These are phyloP conservation scores for Sporopachydermia lactativora DNA, from an alignment of 805 yeast species.

Conservation along the genomic window DNA sequence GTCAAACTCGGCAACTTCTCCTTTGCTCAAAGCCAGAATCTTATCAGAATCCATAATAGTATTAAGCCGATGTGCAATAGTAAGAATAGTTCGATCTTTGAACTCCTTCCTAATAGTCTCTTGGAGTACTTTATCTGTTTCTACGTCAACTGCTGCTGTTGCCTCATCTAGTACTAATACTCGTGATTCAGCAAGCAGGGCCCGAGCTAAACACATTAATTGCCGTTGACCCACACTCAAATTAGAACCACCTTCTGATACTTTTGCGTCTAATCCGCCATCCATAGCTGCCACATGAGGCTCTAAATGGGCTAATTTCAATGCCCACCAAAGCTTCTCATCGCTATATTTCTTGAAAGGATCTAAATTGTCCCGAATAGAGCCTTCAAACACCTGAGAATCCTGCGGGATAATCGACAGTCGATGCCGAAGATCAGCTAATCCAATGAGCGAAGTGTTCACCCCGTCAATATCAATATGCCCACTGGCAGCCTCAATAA, in stretches of 20 bases:
- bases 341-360: constrained; percentile 59
- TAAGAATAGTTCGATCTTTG: constrained; percentile 61
- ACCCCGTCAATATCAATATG: constrained; percentile 57
- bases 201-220: constrained; percentile 71
- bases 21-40: constrained; percentile 61
- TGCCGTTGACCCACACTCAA: constrained; percentile 84
- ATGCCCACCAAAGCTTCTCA: constrained; percentile 70
- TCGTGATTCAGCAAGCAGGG: constrained; percentile 60
- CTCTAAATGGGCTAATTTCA: constrained; percentile 57
- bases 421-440: constrained; percentile 61
- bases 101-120: constrained; percentile 66
- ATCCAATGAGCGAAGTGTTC: constrained; percentile 53
- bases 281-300: constrained; percentile 30
- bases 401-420: constrained; percentile 88
- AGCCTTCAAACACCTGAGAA: constrained; percentile 83
- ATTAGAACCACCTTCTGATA: constrained; percentile 74
- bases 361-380: constrained; percentile 74
- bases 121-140: constrained; percentile 70
- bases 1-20: constrained; percentile 68
- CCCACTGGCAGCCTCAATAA: constrained; percentile 69
- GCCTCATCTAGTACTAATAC: constrained; percentile 79
- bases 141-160: constrained; percentile 82
- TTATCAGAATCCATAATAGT: constrained; percentile 78
- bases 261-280: constrained; percentile 38
- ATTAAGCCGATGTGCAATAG: constrained; percentile 83